Evolutionary conservation across 805 yeast genomes (phyloP).

Genomic region (Teunomyces lycoperdinae): DNA sequence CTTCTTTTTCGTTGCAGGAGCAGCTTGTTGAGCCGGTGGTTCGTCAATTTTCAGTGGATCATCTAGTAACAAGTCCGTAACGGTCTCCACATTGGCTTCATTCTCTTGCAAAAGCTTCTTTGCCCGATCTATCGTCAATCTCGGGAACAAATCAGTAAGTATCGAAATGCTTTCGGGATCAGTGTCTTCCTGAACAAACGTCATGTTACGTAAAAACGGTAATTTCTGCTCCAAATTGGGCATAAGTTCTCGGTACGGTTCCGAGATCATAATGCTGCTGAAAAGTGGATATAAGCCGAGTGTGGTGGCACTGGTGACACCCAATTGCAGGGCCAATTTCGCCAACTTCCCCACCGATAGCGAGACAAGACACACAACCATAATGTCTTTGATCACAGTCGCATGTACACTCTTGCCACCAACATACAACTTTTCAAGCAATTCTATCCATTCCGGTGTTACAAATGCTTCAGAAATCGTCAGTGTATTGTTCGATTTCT

Average conservation of each 20-base stretch:
- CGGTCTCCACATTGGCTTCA: slow-evolving; percentile 52
- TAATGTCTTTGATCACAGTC: slow-evolving; percentile 43
- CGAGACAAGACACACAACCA: slow-evolving; percentile 51
- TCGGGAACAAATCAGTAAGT: slow-evolving; percentile 66
- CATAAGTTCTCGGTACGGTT: slow-evolving; percentile 40
- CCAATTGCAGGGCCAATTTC: slow-evolving; percentile 43
- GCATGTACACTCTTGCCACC: slow-evolving; percentile 56
- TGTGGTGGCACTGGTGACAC: slow-evolving; percentile 40
- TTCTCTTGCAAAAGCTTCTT: slow-evolving; percentile 47
- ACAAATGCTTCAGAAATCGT: slow-evolving; percentile 57
- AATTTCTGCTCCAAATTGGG: slow-evolving; percentile 55
- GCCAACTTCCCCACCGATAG: slow-evolving; percentile 43
- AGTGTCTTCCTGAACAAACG: slow-evolving; percentile 2
- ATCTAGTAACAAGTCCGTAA: slow-evolving; percentile 61
- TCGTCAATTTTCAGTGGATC: slow-evolving; percentile 38
- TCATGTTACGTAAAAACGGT: slow-evolving; percentile 37
- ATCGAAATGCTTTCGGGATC: slow-evolving; percentile 34
- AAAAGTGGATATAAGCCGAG: slow-evolving; percentile 53
- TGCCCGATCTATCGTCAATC: slow-evolving; percentile 46
- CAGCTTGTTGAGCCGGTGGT: not conserved
- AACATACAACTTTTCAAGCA: slow-evolving; percentile 55
- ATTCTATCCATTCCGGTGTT: slow-evolving; percentile 53
- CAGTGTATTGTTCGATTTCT: slow-evolving; percentile 20
- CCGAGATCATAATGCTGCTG: slow-evolving; percentile 51
- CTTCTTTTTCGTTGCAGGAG: not conserved